phyloP scores from a whole-genome alignment of 1,139 yeast genomes.

The Hansenula sp. region DNA sequence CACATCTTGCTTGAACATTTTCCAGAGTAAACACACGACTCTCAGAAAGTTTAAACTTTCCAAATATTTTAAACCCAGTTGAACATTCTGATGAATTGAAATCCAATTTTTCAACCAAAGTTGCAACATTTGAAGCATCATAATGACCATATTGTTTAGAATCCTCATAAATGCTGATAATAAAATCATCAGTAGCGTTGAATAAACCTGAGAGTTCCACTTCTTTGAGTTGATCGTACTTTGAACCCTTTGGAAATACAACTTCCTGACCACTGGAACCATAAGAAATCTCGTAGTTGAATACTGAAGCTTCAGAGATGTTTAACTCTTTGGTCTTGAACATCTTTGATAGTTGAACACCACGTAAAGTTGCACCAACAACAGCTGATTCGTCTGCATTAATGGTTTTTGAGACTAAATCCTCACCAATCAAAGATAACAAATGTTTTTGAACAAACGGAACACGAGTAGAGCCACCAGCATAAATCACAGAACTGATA shows the following conservation, averaged over 20 bases:
- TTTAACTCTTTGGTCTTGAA: slow-evolving; percentile 60
- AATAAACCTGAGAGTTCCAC: slow-evolving; percentile 32
- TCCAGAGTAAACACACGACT: slow-evolving; percentile 47
- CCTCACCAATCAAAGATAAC: slow-evolving; percentile 51
- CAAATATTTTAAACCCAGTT: slow-evolving; percentile 39
- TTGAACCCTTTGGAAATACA: slow-evolving; percentile 41
- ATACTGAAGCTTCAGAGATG: slow-evolving; percentile 52
- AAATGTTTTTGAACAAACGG: slow-evolving; percentile 75
- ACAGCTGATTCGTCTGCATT: slow-evolving; percentile 97
- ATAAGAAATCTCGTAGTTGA: slow-evolving; percentile 35
- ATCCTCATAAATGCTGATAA: slow-evolving; percentile 51
- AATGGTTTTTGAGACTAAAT: slow-evolving; percentile 74
- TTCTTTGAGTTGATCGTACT: slow-evolving; percentile 26
- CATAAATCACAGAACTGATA: slow-evolving; percentile 65
- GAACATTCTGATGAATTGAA: slow-evolving; percentile 40
- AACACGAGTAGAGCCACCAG: slow-evolving; percentile 91
- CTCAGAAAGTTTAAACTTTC: slow-evolving; percentile 41
- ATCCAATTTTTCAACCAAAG: slow-evolving; percentile 26
- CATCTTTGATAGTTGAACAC: slow-evolving; percentile 57
- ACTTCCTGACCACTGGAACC: slow-evolving; percentile 25
- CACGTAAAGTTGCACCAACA: slow-evolving; percentile 81
- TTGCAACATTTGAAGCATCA: slow-evolving; percentile 15
- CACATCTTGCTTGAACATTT: slow-evolving; percentile 39
- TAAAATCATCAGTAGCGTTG: slow-evolving; percentile 26
- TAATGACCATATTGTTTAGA: slow-evolving; percentile 39